Evolutionary conservation across 2,329 filamentous ascomycete genomes (phyloP).

Genomic region (Botrytis deweyae): DNA sequence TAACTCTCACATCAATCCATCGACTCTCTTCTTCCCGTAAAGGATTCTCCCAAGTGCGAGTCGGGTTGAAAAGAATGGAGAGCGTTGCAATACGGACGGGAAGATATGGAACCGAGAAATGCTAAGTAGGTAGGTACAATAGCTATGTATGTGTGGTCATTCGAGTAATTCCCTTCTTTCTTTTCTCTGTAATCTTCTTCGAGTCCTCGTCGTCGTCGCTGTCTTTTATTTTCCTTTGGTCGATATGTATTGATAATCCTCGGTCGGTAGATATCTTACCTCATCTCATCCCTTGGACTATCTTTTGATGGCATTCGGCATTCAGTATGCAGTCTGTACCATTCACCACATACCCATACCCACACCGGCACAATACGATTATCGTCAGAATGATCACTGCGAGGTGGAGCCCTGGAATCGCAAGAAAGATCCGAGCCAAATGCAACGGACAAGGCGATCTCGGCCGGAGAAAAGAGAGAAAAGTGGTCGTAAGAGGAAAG

Average conservation of each 20-base stretch:
- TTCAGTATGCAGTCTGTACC: neutral
- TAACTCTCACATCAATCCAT: neutral
- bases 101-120: neutral
- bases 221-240: neutral
- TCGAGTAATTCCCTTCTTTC: neutral
- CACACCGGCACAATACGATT: neutral
- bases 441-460: neutral
- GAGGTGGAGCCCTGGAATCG: neutral
- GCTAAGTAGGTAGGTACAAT: neutral
- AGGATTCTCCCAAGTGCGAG: neutral
- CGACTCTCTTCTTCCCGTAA: neutral
- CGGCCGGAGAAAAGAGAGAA: conserved; percentile 1
- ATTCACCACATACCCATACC: neutral
- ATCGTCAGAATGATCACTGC: neutral
- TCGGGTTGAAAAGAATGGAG: neutral
- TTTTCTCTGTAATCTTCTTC: neutral
- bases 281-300: no score
- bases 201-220: no score
- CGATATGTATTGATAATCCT: no score
- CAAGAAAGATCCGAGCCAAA: neutral
- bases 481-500: neutral
- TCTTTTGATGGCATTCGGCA: neutral
- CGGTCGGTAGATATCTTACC: neutral
- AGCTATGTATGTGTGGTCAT: no score
- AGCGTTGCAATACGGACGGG: neutral